Evolutionary conservation across 805 yeast genomes (phyloP), one percentile per base, ranked within the genome.

Genomic region (Tetrapisispora fleetii): DNA sequence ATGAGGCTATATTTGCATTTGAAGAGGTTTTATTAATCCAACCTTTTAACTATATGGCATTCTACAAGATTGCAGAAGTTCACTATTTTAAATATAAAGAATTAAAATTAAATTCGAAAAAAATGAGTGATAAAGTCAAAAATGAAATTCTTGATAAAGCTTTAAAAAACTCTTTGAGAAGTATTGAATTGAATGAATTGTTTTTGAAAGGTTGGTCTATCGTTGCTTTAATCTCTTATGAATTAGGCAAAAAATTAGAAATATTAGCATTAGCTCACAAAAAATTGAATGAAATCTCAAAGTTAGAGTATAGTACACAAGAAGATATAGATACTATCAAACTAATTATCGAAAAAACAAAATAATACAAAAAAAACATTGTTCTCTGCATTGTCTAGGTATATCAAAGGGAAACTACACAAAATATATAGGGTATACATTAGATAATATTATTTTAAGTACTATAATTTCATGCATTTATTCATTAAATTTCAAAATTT

Each of bases 191-290:
- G 37, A 81, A 87, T 57, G 84, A 83, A 41, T 69, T 72, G 32
- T 84, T 78, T 61, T 65, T 77, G 19, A 74, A 87, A 54, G 84
- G 87, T 16, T 90, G 95, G 95, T 63, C 77, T 33, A 90, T 91
- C 1, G 65, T 85, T 2, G 72, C 70, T 39, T 57, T 73, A 11
- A 62, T 77, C 2, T 51, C 71, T 4, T 48, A 55, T 32, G 60
- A 62, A 46, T 38, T 68, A 35, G 54, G 52, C 24, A 54, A 54
- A 30, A 58, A 55, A 22, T 52, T 69, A 50, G 51, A 57, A 14
- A 58, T 80, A 21, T 44, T 59, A n/a, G 52, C 53, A 2, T 58
- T 78, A 41, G 71, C 80, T 0, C 50, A 55, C 32, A 51, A 51
- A 35, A 67, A 64, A 51, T 61, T 80, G 37, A 48, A 61, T 40